Percentiles rank a stretch among this genome's conserved stretches.
Conservation (phyloP, 768 basidiomycete genomes). For the Hydnum rufescens region DNA sequence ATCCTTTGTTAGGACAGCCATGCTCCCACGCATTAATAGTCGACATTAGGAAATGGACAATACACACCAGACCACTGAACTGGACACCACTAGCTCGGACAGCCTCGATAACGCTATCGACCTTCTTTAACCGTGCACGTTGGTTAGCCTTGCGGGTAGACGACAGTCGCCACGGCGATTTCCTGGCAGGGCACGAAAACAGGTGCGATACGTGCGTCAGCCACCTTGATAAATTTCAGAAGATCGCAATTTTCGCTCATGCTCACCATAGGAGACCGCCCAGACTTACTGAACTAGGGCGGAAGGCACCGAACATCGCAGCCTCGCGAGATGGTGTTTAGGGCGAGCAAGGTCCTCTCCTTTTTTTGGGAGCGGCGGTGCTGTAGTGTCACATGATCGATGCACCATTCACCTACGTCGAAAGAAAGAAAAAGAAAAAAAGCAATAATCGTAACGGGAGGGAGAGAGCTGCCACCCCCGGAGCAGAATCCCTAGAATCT, state of each 20-base stretch:
- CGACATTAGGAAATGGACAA: not conserved
- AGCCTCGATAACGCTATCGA: constrained; percentile 83
- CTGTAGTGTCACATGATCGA: not conserved
- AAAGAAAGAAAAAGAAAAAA: not conserved
- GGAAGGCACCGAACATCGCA: constrained; percentile 74
- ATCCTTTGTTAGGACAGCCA: not conserved
- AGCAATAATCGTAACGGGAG: not conserved
- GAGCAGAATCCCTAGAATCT: no score
- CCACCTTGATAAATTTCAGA: not conserved
- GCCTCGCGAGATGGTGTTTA: not conserved
- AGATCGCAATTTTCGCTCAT: not conserved
- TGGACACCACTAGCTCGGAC: constrained; percentile 66
- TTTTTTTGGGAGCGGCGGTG: not conserved
- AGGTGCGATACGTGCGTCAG: no score
- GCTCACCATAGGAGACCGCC: constrained; percentile 74
- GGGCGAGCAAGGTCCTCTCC: not conserved
- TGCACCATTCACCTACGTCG: not conserved
- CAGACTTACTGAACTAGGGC: constrained; percentile 25
- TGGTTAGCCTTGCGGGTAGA: constrained; percentile 83
- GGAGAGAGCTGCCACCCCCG: not conserved
- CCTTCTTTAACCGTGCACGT: constrained; percentile 71
- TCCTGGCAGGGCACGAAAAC: constrained; percentile 32
- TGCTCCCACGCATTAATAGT: not conserved
- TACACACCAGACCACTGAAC: constrained; percentile 53
- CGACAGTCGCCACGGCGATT: constrained; percentile 85